phyloP scores from a whole-genome alignment of 345 rosid genomes.

The Nephelium lappaceum region DNA sequence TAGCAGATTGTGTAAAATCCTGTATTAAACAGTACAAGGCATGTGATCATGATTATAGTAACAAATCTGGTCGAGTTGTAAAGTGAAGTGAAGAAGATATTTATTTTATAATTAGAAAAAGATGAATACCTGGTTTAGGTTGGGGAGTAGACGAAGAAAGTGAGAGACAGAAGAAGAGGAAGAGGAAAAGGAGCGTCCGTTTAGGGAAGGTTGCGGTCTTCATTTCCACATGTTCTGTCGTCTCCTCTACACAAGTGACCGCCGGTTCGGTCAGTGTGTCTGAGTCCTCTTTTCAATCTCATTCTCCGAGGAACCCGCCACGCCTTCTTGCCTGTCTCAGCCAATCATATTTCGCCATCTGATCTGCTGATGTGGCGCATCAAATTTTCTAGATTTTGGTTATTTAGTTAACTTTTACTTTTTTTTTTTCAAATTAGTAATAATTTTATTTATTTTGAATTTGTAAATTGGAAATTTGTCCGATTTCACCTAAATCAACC shows the following conservation, averaged over 20 bases:
- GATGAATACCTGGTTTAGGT: slow-evolving; percentile 17
- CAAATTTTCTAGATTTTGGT: too few species aligned
- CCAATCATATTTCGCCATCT: not conserved
- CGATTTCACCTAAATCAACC: too few species aligned
- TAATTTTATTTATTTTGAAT: too few species aligned
- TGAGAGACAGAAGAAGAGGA: slow-evolving; percentile 24
- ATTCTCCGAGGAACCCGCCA: not conserved
- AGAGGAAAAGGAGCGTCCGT: slow-evolving; percentile 21
- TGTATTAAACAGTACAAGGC: slow-evolving; percentile 21
- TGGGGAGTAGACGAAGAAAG: slow-evolving; percentile 20
- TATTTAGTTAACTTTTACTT: too few species aligned
- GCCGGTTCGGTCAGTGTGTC: too few species aligned
- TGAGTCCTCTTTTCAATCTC: not conserved
- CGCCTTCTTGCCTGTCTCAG: not conserved
- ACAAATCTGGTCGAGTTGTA: not conserved
- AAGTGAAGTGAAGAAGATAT: not conserved
- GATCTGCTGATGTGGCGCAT: not conserved
- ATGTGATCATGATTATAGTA: too few species aligned
- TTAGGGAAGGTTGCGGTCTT: slow-evolving; percentile 20
- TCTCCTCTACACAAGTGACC: not conserved
- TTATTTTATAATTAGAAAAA: not conserved
- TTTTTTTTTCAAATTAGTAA: too few species aligned
- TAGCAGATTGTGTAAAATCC: slow-evolving; percentile 42
- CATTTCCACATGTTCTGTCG: not conserved
- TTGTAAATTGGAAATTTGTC: too few species aligned